Percentiles rank a stretch among this genome's conserved stretches.
Evolutionary conservation across 495 filamentous ascomycete species (phyloP).

Genomic region (Lophiotrema nucula): DNA sequence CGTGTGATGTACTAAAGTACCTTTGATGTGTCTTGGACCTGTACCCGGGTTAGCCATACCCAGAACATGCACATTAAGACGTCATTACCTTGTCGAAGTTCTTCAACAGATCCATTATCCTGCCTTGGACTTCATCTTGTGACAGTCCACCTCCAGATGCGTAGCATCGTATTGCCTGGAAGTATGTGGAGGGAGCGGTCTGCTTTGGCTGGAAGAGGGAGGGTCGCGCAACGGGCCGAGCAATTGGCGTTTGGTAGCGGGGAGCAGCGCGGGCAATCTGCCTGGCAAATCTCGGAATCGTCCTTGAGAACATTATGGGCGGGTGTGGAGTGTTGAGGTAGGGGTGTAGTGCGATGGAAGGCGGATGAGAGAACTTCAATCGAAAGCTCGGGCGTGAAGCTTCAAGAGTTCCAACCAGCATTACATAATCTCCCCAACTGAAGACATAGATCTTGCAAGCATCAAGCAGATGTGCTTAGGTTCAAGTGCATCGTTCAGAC

Average conservation of each 20-base stretch:
- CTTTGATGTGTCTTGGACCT: conserved; percentile 48
- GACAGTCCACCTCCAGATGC: conserved; percentile 73
- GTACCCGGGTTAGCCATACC: conserved; percentile 20
- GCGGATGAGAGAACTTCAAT: too few species aligned
- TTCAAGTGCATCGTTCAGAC: too few species aligned
- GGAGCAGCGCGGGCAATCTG: conserved; percentile 50
- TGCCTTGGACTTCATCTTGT: conserved; percentile 82
- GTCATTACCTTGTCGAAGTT: conserved; percentile 98
- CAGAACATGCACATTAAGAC: not conserved
- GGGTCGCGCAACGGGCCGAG: conserved; percentile 55
- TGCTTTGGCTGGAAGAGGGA: conserved; percentile 55
- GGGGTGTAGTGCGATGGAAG: conserved; percentile 17
- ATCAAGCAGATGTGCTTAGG: too few species aligned
- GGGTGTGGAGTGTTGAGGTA: not conserved
- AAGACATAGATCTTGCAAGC: too few species aligned
- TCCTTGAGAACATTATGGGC: conserved; percentile 77
- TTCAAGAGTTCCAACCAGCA: too few species aligned
- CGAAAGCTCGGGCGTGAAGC: too few species aligned
- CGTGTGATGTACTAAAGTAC: conserved; percentile 27
- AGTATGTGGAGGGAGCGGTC: conserved; percentile 53
- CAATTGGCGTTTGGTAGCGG: conserved; percentile 56
- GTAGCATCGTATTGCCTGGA: conserved; percentile 74
- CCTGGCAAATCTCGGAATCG: conserved; percentile 66
- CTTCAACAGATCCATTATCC: conserved; percentile 87
- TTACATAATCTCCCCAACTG: not conserved